Conservation (phyloP, 1,284 basidiomycete genomes). For the Takashimella koratensis region DNA sequence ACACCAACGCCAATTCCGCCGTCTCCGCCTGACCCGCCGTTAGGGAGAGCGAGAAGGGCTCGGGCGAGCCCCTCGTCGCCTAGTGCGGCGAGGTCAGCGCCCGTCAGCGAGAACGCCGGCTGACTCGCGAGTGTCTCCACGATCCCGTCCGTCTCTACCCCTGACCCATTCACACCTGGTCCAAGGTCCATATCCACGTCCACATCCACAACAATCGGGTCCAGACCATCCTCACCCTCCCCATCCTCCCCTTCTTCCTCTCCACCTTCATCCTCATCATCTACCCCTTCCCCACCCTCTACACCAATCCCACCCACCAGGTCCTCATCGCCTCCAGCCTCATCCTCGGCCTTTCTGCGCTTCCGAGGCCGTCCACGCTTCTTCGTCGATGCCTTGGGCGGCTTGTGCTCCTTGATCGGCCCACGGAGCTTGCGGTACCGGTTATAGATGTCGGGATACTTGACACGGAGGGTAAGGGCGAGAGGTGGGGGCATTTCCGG, state of each 20-base stretch:
- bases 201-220: slow-evolving; percentile 78
- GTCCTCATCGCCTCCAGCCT: not conserved
- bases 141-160: not conserved
- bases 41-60: slow-evolving; percentile 17
- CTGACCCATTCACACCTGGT: not conserved
- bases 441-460: slow-evolving; percentile 48
- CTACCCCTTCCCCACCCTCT: not conserved
- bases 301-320: not conserved
- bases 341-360: slow-evolving; percentile 1
- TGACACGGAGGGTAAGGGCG: slow-evolving; percentile 37
- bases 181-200: slow-evolving; percentile 52
- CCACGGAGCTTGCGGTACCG: slow-evolving; percentile 44
- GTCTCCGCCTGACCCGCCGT: slow-evolving; percentile 4
- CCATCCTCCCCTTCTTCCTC: not conserved
- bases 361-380: slow-evolving; percentile 13
- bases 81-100: not conserved
- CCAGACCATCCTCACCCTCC: slow-evolving; percentile 56
- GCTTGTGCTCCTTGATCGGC: slow-evolving; percentile 38
- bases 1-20: slow-evolving; percentile 4
- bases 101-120: not conserved
- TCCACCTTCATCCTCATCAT: not conserved
- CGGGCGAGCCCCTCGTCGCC: slow-evolving; percentile 18
- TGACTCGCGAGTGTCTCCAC: not conserved
- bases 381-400: slow-evolving; percentile 16
- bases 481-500: slow-evolving; percentile 39